phyloP scores from a whole-genome alignment of 805 yeast genomes.

The Lipomyces orientalis region DNA sequence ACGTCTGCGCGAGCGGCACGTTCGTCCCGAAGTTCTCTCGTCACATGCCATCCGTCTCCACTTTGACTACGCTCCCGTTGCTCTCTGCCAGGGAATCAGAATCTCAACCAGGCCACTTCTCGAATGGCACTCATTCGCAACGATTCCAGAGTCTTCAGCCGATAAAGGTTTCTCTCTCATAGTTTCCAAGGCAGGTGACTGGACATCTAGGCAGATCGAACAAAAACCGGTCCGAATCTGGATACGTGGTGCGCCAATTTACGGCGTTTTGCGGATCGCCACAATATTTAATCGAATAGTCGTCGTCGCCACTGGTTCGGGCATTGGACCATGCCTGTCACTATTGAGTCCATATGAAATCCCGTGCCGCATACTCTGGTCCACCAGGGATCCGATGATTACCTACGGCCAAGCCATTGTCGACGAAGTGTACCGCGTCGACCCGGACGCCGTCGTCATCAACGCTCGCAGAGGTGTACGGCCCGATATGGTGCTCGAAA shows the following conservation, averaged over 20 bases:
- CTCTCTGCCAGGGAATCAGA: neutral
- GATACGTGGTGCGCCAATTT: neutral
- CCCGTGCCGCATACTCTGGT: neutral
- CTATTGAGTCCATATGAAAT: neutral
- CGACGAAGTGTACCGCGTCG: constrained; percentile 4
- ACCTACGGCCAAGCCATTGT: neutral
- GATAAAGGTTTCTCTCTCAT: neutral
- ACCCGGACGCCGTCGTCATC: neutral
- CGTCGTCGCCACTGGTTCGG: neutral
- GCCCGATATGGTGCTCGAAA: neutral
- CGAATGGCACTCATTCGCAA: neutral
- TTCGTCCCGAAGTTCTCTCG: constrained; percentile 2
- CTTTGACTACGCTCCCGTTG: neutral
- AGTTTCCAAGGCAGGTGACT: constrained; percentile 1
- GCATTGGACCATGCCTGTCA: neutral
- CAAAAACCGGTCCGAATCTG: neutral
- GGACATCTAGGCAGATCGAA: constrained; percentile 1
- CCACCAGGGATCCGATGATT: neutral
- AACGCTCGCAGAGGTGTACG: neutral
- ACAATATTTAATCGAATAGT: neutral
- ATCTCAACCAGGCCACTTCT: neutral
- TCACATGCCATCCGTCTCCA: neutral
- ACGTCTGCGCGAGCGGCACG: neutral
- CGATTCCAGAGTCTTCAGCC: neutral
- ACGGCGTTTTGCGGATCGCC: neutral